Conservation (phyloP, 1,139 yeast species). For the Suhomyces yuchorum region DNA sequence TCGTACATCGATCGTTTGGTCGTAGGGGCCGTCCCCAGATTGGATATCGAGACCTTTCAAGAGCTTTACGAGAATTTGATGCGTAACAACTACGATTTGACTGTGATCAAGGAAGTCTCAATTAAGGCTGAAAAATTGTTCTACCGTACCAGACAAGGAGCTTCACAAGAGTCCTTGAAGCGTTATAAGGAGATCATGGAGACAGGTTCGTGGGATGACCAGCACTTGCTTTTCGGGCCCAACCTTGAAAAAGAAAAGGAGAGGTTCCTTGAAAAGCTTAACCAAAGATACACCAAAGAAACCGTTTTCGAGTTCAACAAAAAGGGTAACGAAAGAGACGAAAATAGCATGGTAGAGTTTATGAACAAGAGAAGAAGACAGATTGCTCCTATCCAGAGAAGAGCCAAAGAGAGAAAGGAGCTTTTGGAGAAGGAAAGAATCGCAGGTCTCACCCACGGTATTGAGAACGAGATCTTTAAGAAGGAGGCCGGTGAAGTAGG, state of each 20-base stretch:
- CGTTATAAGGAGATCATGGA: slow-evolving; percentile 78
- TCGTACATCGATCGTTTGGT: slow-evolving; percentile 78
- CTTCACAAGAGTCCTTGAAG: slow-evolving; percentile 81
- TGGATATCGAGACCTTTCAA: slow-evolving; percentile 65
- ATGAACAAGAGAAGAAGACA: slow-evolving; percentile 88
- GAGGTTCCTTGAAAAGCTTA: slow-evolving; percentile 67
- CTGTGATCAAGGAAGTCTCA: slow-evolving; percentile 68
- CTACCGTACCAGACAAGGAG: slow-evolving; percentile 81
- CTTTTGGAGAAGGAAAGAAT: slow-evolving; percentile 71
- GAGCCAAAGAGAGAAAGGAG: slow-evolving; percentile 71
- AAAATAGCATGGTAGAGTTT: slow-evolving; percentile 72
- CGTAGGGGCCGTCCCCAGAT: slow-evolving; percentile 80
- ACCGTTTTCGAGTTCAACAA: slow-evolving; percentile 90
- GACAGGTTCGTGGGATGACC: slow-evolving; percentile 85
- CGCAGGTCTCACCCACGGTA: slow-evolving; percentile 72
- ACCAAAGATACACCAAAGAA: slow-evolving; percentile 71
- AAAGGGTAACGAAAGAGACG: slow-evolving; percentile 48
- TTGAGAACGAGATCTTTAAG: slow-evolving; percentile 71
- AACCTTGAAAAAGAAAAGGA: slow-evolving; percentile 75
- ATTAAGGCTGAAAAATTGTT: slow-evolving; percentile 86
- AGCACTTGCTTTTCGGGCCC: slow-evolving; percentile 74
- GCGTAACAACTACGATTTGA: slow-evolving; percentile 68
- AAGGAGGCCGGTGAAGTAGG: slow-evolving; percentile 58
- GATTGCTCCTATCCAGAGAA: slow-evolving; percentile 81
- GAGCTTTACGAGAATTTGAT: slow-evolving; percentile 71